Evolutionary conservation across 1,139 yeast genomes (phyloP).

Genomic region (Suhomyces anneliseae): DNA sequence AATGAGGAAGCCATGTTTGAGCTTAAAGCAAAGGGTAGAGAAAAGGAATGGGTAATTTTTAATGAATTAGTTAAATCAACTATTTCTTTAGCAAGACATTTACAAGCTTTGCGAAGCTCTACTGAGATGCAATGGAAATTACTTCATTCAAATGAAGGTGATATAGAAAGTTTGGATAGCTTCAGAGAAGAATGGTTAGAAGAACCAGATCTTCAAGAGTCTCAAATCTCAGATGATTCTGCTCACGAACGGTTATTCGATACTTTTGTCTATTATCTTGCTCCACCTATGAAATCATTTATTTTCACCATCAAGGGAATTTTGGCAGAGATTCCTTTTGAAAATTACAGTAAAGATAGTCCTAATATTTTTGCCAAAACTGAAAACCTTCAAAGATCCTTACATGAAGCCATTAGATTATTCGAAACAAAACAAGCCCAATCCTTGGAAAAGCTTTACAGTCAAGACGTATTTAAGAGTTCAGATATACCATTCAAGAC

Average conservation of each 20-base stretch:
- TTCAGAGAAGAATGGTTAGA: conserved; percentile 15
- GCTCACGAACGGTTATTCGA: conserved; percentile 50
- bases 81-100: conserved; percentile 52
- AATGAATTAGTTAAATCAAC: conserved; percentile 51
- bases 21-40: conserved; percentile 53
- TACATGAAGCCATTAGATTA: conserved; percentile 51
- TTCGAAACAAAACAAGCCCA: conserved; percentile 57
- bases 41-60: conserved; percentile 49
- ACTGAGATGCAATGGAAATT: conserved; percentile 65
- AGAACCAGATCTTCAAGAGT: background rate
- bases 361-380: conserved; percentile 37
- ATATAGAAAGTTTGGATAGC: conserved; percentile 19
- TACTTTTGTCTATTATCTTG: conserved; percentile 62
- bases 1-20: conserved; percentile 69
- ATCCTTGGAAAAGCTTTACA: conserved; percentile 59
- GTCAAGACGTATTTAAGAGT: conserved; percentile 52
- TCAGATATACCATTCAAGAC: conserved; percentile 47
- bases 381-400: conserved; percentile 47
- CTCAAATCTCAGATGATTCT: background rate
- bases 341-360: conserved; percentile 26
- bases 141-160: conserved; percentile 25
- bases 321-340: conserved; percentile 60
- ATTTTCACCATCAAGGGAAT: conserved; percentile 64
- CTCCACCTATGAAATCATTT: conserved; percentile 72
- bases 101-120: conserved; percentile 69